Conservation (phyloP, 306 rosid genomes). For the peach (Prunus persica) region Prunus_persica_NCBIv2 NC_034015.1:7387501-7388000, state of each 20-base stretch:
- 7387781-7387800: too few species aligned
- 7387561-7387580: slow-evolving; percentile 43
- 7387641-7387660: slow-evolving; percentile 28
- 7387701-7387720: slow-evolving; percentile 65
- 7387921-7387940: too few species aligned
- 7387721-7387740: slow-evolving; percentile 51
- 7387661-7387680: slow-evolving; percentile 47
- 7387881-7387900: too few species aligned
- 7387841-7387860: too few species aligned
- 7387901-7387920: too few species aligned
- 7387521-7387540: slow-evolving; percentile 50
- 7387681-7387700: slow-evolving; percentile 51
- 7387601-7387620: neutral
- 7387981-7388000: too few species aligned
- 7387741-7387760: slow-evolving; percentile 68
- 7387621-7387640: slow-evolving; percentile 6
- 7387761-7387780: neutral
- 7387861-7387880: too few species aligned
- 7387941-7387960: too few species aligned
- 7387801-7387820: too few species aligned
- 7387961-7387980: too few species aligned
- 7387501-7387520: slow-evolving; percentile 15
- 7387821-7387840: too few species aligned
- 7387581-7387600: slow-evolving; percentile 14
- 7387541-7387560: slow-evolving; percentile 47